Percentiles rank a stretch among this genome's conserved stretches.
Evolutionary conservation across 306 rosid genomes (phyloP).

Genomic region (Prunus dulcis): DNA sequence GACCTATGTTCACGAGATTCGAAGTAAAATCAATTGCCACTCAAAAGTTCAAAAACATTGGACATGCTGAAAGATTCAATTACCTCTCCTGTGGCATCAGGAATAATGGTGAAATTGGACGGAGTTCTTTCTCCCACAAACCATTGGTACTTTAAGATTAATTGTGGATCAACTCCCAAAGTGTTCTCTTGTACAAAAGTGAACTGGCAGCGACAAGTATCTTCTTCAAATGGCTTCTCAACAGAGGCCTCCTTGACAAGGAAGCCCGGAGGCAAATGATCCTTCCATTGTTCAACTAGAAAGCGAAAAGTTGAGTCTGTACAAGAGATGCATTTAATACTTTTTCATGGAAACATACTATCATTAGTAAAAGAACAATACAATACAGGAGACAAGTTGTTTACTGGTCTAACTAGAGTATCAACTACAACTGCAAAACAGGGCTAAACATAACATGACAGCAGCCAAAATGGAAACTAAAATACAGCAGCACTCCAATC

Average conservation of each 20-base stretch:
- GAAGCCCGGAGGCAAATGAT: conserved; percentile 64
- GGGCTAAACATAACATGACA: not conserved
- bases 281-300: conserved; percentile 89
- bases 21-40: conserved; percentile 9
- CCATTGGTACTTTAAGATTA: conserved; percentile 84
- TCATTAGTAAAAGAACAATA: not conserved
- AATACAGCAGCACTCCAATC: not conserved
- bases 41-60: conserved; percentile 13
- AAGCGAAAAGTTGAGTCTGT: conserved; percentile 79
- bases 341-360: not conserved
- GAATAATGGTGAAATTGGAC: conserved; percentile 58
- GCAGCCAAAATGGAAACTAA: not conserved
- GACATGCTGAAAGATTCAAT: conserved; percentile 20
- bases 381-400: not conserved
- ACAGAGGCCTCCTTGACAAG: conserved; percentile 69
- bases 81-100: conserved; percentile 82
- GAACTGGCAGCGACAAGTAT: conserved; percentile 82
- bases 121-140: conserved; percentile 73
- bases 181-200: conserved; percentile 56
- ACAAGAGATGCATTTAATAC: conserved; percentile 18
- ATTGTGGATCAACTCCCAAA: conserved; percentile 36
- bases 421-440: not conserved
- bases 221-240: conserved; percentile 88
- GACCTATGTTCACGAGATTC: conserved; percentile 39
- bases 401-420: not conserved